Conservation (phyloP, 495 filamentous ascomycete species). For the Paragyromitra xinjiangensis region DNA sequence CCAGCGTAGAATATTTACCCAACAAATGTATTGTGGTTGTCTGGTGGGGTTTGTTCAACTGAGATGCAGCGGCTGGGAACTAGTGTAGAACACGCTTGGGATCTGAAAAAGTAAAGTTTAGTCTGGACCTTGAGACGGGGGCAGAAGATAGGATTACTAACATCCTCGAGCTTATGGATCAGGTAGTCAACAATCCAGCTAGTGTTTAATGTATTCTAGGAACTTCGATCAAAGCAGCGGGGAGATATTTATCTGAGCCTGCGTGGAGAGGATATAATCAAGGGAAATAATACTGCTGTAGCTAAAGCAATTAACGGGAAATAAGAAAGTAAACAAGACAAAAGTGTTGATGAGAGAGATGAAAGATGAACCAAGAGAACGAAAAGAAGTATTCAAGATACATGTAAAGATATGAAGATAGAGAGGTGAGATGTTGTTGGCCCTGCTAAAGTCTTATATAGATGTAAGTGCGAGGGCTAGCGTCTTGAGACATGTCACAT, state of each 20-base stretch:
- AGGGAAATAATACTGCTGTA: background rate
- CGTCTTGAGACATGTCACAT: background rate
- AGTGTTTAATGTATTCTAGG: background rate
- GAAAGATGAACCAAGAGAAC: background rate
- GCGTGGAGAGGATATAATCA: background rate
- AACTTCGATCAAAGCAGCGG: background rate
- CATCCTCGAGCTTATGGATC: background rate
- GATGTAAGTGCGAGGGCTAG: background rate
- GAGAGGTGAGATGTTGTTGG: background rate
- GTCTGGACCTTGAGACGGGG: background rate
- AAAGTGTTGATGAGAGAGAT: background rate
- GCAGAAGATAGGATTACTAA: background rate
- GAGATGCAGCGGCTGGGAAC: background rate
- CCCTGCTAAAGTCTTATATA: background rate
- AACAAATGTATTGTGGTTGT: background rate
- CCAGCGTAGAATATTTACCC: background rate
- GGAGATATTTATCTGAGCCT: background rate
- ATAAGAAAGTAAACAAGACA: background rate
- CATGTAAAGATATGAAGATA: background rate
- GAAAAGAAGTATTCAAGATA: background rate
- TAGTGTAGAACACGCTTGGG: background rate
- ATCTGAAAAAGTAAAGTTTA: background rate
- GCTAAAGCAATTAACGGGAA: background rate
- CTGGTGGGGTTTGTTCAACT: background rate
- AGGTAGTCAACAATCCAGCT: too few species aligned